Evolutionary conservation across 2,329 filamentous ascomycete genomes (phyloP).

Genomic region (Akanthomyces dipterigenus): DNA sequence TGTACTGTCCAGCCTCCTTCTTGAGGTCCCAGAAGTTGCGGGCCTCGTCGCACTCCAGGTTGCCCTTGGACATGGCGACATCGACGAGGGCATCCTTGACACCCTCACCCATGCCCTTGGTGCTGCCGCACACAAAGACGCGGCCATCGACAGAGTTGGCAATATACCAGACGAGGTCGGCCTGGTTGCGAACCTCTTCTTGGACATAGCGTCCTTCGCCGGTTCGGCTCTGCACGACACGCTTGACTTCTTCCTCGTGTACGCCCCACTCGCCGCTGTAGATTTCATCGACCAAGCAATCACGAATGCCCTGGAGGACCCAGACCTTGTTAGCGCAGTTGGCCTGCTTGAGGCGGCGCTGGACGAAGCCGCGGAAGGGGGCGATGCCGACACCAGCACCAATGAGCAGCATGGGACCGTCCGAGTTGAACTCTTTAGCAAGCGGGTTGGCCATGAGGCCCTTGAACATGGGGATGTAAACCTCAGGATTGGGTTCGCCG

Average conservation of each 20-base stretch:
- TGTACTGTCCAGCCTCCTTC: conserved; percentile 89
- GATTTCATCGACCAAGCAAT: conserved; percentile 89
- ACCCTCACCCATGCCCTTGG: conserved; percentile 89
- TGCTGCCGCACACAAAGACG: conserved; percentile 93
- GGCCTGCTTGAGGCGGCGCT: conserved; percentile 85
- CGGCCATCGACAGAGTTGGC: conserved; percentile 94
- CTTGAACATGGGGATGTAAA: conserved; percentile 94
- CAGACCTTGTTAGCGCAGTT: conserved; percentile 98
- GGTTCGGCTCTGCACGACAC: conserved; percentile 67
- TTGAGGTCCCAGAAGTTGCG: conserved; percentile 85
- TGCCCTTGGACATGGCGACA: conserved; percentile 88
- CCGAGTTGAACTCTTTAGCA: conserved; percentile 81
- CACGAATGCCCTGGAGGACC: conserved; percentile 91
- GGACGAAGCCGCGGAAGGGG: conserved; percentile 95
- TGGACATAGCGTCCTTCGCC: conserved; percentile 89
- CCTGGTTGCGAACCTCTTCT: conserved; percentile 85
- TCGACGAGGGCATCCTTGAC: conserved; percentile 83
- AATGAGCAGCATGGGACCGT: conserved; percentile 96
- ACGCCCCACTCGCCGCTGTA: conserved; percentile 96
- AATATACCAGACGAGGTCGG: conserved; percentile 97
- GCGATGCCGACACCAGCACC: conserved; percentile 95
- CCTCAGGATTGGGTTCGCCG: conserved; percentile 49
- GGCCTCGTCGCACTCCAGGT: conserved; percentile 74
- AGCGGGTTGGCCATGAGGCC: conserved; percentile 96
- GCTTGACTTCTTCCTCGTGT: conserved; percentile 80